Conservation (phyloP, 495 filamentous ascomycete species). For the Glarea lozoyensis region DNA sequence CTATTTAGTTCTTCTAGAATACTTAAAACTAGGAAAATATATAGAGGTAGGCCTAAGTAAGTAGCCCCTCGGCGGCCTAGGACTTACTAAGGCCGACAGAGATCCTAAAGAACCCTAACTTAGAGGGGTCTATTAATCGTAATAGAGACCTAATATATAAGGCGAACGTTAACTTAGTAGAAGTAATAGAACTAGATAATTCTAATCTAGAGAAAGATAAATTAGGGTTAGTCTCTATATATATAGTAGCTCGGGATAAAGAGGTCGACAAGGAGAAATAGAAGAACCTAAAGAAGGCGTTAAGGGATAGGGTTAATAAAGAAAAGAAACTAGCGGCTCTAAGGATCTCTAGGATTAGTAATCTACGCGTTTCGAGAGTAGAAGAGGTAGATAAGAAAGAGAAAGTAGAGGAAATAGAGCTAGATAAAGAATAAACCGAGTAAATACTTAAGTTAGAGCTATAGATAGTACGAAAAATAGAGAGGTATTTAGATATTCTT, state of each 20-base stretch:
- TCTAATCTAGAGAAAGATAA: not conserved
- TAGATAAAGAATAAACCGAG: not conserved
- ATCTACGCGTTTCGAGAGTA: slow-evolving; percentile 1
- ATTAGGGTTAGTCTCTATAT: not conserved
- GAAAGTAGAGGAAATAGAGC: slow-evolving; percentile 8
- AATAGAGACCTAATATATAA: not conserved
- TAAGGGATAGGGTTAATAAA: not conserved
- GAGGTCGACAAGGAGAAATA: not conserved
- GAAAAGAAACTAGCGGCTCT: not conserved
- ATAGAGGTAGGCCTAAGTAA: no score
- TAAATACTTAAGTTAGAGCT: not conserved
- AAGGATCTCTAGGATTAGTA: not conserved
- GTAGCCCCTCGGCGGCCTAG: no score
- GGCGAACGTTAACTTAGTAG: not conserved
- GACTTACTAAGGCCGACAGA: no score
- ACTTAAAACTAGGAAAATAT: no score
- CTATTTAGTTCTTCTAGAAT: no score
- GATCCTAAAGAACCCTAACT: no score
- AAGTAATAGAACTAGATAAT: not conserved
- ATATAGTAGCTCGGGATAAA: not conserved
- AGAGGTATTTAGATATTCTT: not conserved
- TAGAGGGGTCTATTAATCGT: not conserved
- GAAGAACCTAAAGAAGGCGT: not conserved
- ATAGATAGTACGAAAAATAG: not conserved
- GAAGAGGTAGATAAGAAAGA: slow-evolving; percentile 13